Evolutionary conservation across 257 asterid species (phyloP).

Genomic region (Fraxinus pennsylvanica): DNA sequence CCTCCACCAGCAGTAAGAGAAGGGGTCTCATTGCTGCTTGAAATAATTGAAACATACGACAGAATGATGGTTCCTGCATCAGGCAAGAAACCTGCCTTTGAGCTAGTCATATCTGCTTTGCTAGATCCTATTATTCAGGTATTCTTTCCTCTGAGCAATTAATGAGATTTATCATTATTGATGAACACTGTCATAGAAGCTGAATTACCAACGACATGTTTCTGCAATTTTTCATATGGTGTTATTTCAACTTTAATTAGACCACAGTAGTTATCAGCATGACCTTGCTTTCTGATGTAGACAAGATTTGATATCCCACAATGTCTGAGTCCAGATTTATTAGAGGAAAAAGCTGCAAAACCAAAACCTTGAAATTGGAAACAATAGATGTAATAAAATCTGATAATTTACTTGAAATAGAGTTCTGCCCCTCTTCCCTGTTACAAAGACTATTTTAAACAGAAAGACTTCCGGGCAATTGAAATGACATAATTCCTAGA

Average conservation of each 20-base stretch:
- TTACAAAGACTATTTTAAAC: not conserved
- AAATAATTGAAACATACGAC: constrained; percentile 78
- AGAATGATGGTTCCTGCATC: constrained; percentile 86
- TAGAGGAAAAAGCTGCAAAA: not conserved
- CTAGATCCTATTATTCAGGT: constrained; percentile 97
- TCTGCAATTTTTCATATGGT: not conserved
- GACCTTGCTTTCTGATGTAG: not conserved
- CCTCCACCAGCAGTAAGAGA: constrained; percentile 91
- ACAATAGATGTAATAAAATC: not conserved
- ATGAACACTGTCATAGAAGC: not conserved
- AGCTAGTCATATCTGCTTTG: constrained; percentile 89
- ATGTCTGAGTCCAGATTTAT: not conserved
- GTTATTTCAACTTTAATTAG: not conserved
- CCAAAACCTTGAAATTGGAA: not conserved
- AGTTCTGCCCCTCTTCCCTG: not conserved
- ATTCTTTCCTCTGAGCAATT: constrained; percentile 24
- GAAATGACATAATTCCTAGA: not conserved
- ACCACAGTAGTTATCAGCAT: not conserved
- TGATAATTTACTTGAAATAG: not conserved
- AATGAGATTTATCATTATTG: constrained; percentile 12
- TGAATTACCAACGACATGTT: not conserved
- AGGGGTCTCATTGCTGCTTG: constrained; percentile 86
- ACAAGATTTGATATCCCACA: not conserved
- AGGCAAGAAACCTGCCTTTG: constrained; percentile 73
- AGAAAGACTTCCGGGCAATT: not conserved